phyloP scores from a whole-genome alignment of 352 stramenopile species.

The Phytophthora megakarya region DNA sequence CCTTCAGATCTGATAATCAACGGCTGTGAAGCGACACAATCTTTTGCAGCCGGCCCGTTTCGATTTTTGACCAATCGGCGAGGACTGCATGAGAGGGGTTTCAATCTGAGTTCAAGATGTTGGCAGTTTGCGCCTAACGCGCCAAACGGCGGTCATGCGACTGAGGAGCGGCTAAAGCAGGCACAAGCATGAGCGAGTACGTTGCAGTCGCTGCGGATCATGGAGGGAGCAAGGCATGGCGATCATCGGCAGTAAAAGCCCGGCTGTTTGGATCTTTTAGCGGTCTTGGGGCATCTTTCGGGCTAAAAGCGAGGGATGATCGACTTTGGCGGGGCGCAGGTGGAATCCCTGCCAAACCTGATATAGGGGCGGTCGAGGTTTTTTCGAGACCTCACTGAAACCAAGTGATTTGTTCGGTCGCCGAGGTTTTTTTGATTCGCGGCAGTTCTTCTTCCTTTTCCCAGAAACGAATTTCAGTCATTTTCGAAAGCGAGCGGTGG shows the following conservation, averaged over 20 bases:
- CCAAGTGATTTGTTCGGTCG: conserved; percentile 18
- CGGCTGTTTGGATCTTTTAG: conserved; percentile 29
- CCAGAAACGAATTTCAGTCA: conserved; percentile 48
- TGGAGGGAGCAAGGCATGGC: not conserved
- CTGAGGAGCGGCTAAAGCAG: conserved; percentile 4
- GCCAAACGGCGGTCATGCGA: conserved; percentile 24
- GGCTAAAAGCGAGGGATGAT: conserved; percentile 20
- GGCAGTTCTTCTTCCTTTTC: conserved; percentile 43
- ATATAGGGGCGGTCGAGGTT: conserved; percentile 34
- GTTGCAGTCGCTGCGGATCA: too few relatives aligned
- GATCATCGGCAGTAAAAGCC: conserved; percentile 17
- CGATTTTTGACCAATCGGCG: conserved; percentile 10
- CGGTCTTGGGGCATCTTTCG: conserved; percentile 37
- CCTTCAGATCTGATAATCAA: not conserved
- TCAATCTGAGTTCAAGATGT: conserved; percentile 34
- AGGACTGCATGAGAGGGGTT: conserved; percentile 15
- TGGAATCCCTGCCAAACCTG: conserved; percentile 23
- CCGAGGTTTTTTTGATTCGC: conserved; percentile 34
- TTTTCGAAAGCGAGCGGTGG: conserved; percentile 60
- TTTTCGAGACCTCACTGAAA: conserved; percentile 26
- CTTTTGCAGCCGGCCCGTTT: conserved; percentile 16
- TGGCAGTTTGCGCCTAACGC: conserved; percentile 23
- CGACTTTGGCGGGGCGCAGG: conserved; percentile 23
- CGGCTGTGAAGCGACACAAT: conserved; percentile 1
- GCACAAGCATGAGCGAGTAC: not conserved